Conservation (phyloP, 78 protist species). For the Corallochytrium limacisporum region DNA sequence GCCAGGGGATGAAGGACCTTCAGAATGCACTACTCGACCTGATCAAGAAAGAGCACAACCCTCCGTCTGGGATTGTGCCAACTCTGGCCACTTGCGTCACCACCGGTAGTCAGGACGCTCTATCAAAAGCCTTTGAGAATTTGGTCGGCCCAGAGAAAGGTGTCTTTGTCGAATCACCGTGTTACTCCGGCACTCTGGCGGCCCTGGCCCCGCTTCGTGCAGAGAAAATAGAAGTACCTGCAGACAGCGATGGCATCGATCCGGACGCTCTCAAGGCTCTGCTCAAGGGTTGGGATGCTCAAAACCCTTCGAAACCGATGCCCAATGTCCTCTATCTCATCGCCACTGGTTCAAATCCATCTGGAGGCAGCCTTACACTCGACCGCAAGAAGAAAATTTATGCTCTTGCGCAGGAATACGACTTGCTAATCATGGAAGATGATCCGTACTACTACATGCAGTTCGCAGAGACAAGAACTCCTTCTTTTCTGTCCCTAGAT, state of each 20-base stretch:
- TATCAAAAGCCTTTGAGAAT: constrained; percentile 14
- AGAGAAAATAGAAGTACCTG: not conserved
- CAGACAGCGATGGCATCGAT: constrained; percentile 6
- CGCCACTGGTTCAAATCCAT: constrained; percentile 70
- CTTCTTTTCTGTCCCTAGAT: constrained; percentile 47
- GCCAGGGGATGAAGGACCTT: constrained; percentile 1
- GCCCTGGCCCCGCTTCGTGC: constrained; percentile 3
- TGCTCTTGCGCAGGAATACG: constrained; percentile 7
- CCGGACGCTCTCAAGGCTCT: not conserved
- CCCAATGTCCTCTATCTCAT: constrained; percentile 54
- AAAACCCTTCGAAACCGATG: no score
- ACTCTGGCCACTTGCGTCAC: not conserved
- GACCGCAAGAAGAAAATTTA: constrained; percentile 18
- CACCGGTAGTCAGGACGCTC: constrained; percentile 15
- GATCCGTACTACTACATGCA: constrained; percentile 80
- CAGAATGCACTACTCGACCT: not conserved
- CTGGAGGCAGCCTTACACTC: constrained; percentile 61
- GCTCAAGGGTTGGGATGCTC: constrained; percentile 6
- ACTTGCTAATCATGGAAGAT: constrained; percentile 75
- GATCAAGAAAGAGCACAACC: constrained; percentile 3
- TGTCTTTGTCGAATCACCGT: constrained; percentile 19
- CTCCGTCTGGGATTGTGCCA: not conserved
- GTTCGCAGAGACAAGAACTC: not conserved
- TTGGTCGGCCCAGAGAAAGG: not conserved
- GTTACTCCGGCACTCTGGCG: constrained; percentile 28